These are phyloP conservation scores for Punctularia strigosozonata DNA, from an alignment of 768 basidiomycete species.

Conservation along the genomic window DNA sequence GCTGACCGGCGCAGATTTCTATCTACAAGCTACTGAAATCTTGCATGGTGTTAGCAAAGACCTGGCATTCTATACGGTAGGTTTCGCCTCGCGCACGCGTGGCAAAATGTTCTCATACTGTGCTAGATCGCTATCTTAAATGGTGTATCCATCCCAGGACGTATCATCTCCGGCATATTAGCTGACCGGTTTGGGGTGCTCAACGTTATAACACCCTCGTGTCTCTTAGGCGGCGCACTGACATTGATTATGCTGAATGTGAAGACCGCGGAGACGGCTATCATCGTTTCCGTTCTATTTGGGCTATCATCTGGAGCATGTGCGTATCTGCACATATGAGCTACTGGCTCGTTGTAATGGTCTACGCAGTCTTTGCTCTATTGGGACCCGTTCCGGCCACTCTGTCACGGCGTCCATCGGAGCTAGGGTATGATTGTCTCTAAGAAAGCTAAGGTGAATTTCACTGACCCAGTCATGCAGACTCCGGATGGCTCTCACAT, in stretches of 20 bases:
- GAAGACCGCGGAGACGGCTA: constrained; percentile 22
- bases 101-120: background rate
- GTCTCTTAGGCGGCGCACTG: constrained; percentile 23
- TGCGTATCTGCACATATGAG: too few relatives aligned
- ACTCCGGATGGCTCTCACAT: too few relatives aligned
- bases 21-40: constrained; percentile 12
- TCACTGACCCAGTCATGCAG: too few relatives aligned
- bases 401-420: too few relatives aligned
- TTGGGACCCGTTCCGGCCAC: too few relatives aligned
- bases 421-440: too few relatives aligned
- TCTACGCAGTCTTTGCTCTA: constrained; percentile 11
- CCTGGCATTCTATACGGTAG: constrained; percentile 13
- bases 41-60: constrained; percentile 10
- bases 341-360: background rate
- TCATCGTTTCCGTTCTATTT: constrained; percentile 31
- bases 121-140: constrained; percentile 41
- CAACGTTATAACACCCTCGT: constrained; percentile 26
- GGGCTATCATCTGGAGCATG: constrained; percentile 37
- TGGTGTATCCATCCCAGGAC: constrained; percentile 40
- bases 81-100: constrained; percentile 1
- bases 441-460: too few relatives aligned
- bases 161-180: constrained; percentile 42
- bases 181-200: constrained; percentile 39
- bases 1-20: constrained; percentile 9
- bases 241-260: constrained; percentile 28